These are phyloP conservation scores for Erodium texanum DNA, from an alignment of 441 rosid genomes.

Conservation along the genomic window DNA sequence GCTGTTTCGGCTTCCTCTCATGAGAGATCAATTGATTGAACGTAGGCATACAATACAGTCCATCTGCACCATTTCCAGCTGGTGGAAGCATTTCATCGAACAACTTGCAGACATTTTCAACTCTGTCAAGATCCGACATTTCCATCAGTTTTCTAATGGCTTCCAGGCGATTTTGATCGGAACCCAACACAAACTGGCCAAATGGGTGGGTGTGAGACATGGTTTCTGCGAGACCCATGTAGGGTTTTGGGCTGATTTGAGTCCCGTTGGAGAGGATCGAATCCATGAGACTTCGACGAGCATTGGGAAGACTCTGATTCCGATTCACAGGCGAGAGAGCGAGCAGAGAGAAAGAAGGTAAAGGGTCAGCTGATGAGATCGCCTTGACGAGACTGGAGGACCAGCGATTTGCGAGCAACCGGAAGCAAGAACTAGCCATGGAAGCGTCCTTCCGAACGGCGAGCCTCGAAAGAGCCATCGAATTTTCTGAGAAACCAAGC, in stretches of 20 bases:
- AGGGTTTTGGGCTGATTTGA: background rate
- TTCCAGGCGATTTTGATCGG: background rate
- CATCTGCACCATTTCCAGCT: background rate
- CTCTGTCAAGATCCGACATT: background rate
- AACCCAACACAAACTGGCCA: background rate
- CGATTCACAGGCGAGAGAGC: too few relatives aligned
- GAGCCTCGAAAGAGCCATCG: slow-evolving; percentile 2
- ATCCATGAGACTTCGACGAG: background rate
- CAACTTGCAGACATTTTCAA: background rate
- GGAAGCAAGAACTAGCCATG: background rate
- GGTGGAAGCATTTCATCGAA: background rate
- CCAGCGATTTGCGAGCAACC: background rate
- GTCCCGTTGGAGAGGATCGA: background rate
- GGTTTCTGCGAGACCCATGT: background rate
- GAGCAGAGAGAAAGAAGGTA: background rate
- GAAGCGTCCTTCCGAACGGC: background rate
- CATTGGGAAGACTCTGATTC: background rate
- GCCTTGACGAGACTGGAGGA: background rate
- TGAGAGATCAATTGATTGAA: background rate
- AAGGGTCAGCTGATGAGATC: background rate
- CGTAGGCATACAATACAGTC: background rate
- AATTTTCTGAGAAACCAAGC: background rate
- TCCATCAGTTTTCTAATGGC: background rate
- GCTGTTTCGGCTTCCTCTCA: background rate
- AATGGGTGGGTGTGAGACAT: background rate